Evolutionary conservation across 805 yeast genomes (phyloP).

Genomic region (Yarrowia sp.): DNA sequence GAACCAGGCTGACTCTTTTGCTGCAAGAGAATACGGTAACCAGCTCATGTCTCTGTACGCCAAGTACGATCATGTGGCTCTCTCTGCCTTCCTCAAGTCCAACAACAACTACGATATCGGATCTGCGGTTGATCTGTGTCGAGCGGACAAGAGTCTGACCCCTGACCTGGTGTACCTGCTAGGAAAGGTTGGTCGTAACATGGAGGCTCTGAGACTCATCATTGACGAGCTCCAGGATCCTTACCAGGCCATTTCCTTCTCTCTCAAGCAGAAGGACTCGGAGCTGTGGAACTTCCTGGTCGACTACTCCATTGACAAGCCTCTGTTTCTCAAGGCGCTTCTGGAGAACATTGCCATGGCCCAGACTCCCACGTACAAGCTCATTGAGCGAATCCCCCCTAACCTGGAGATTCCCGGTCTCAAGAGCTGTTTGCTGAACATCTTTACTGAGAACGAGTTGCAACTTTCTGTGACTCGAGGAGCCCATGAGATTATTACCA

Average conservation of each 20-base stretch:
- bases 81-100: conserved; percentile 67
- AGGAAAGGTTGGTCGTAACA: conserved; percentile 82
- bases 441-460: conserved; percentile 68
- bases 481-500: conserved; percentile 61
- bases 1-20: conserved; percentile 61
- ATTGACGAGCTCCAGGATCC: conserved; percentile 82
- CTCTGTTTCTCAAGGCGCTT: conserved; percentile 77
- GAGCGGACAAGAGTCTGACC: conserved; percentile 54
- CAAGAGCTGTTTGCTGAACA: conserved; percentile 63
- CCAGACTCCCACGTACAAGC: conserved; percentile 50
- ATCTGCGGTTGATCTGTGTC: conserved; percentile 71
- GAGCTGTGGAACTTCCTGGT: conserved; percentile 84
- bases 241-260: conserved; percentile 79
- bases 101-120: conserved; percentile 67
- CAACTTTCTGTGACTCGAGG: conserved; percentile 58
- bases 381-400: conserved; percentile 68
- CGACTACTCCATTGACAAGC: conserved; percentile 71
- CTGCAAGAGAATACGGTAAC: conserved; percentile 67
- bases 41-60: conserved; percentile 70
- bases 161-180: conserved; percentile 82
- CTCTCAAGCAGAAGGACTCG: conserved; percentile 66
- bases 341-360: conserved; percentile 65
- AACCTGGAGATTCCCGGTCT: conserved; percentile 70
- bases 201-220: conserved; percentile 76
- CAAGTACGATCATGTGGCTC: conserved; percentile 60